Conservation (phyloP, 1,284 basidiomycete species). For the Cerrena zonata region DNA sequence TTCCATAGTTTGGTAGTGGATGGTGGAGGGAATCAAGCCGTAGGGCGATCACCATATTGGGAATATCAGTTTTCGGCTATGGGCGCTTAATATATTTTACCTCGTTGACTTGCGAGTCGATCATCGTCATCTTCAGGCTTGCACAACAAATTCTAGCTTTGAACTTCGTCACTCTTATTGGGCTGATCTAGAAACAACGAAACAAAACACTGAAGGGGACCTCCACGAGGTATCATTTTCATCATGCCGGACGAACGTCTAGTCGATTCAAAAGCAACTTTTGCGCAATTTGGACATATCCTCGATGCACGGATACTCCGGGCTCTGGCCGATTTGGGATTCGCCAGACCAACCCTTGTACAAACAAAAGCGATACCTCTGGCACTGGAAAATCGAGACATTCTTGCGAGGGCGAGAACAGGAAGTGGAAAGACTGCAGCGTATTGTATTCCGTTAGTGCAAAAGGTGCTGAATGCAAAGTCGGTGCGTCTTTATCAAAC, state of each 20-base stretch:
- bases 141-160: too few relatives aligned
- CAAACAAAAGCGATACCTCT: conserved; percentile 80
- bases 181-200: too few relatives aligned
- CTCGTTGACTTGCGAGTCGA: too few relatives aligned
- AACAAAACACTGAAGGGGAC: conserved; percentile 10
- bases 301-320: conserved; percentile 73
- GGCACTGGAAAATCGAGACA: conserved; percentile 85
- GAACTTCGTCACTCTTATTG: too few relatives aligned
- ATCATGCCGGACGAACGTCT: conserved; percentile 38
- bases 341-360: conserved; percentile 77
- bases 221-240: too few relatives aligned
- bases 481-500: conserved; percentile 53
- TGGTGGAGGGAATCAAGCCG: too few relatives aligned
- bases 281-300: conserved; percentile 65
- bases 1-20: too few relatives aligned
- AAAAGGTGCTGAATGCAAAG: conserved; percentile 84
- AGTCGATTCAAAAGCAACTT: conserved; percentile 50
- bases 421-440: conserved; percentile 97
- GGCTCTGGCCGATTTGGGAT: conserved; percentile 76
- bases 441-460: conserved; percentile 86
- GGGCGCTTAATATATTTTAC: too few relatives aligned
- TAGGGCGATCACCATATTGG: too few relatives aligned
- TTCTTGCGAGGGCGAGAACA: conserved; percentile 89
- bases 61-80: too few relatives aligned
- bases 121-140: too few relatives aligned